Conservation (phyloP, 345 rosid species). For the Eucalyptus erythrocorys region DNA sequence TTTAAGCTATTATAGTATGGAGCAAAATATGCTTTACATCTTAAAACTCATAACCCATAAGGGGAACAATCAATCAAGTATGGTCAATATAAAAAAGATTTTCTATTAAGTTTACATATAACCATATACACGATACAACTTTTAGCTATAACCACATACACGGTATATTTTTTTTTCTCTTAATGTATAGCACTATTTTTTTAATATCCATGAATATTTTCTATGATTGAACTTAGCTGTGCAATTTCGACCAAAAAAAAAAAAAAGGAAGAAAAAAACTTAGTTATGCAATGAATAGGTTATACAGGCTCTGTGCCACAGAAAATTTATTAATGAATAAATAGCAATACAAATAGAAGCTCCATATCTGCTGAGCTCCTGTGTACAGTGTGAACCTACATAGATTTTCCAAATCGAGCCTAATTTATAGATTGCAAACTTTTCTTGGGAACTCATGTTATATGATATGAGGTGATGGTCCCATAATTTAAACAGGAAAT, state of each 20-base stretch:
- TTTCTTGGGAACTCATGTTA: background rate
- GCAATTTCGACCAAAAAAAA: background rate
- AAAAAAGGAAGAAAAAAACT: background rate
- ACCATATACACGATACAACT: background rate
- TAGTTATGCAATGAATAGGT: background rate
- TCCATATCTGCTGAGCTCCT: background rate
- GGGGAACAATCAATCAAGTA: background rate
- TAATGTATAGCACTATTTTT: background rate
- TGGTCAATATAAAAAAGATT: background rate
- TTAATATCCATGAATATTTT: background rate
- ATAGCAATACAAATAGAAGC: background rate
- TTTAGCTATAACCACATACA: background rate
- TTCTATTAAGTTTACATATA: too few species aligned
- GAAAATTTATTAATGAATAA: background rate
- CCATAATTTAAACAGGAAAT: background rate
- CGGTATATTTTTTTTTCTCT: background rate
- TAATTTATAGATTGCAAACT: background rate
- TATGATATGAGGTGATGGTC: background rate
- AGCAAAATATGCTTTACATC: background rate
- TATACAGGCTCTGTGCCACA: background rate
- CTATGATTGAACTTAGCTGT: background rate
- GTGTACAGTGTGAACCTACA: background rate
- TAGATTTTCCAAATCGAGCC: background rate
- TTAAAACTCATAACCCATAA: background rate
- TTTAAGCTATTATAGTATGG: background rate